Percentiles rank a stretch among this genome's conserved stretches.
Evolutionary conservation across 2,329 filamentous ascomycete species (phyloP).

Genomic region (Grosmannia serpens): DNA sequence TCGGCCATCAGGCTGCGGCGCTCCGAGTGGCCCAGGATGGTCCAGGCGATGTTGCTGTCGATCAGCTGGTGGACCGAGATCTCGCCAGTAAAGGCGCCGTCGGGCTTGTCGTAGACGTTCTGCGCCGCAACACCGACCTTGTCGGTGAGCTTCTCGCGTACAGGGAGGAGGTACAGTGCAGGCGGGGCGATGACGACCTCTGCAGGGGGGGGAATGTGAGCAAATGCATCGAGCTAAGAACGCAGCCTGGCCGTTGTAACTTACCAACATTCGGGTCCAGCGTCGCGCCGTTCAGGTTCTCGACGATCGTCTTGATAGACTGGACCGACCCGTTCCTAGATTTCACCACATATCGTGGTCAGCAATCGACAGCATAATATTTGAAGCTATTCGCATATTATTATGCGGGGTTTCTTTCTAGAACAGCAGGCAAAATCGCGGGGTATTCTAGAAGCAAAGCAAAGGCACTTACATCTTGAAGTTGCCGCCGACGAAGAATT

Average conservation of each 20-base stretch:
- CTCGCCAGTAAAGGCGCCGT: conserved; percentile 95
- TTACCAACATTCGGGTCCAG: conserved; percentile 64
- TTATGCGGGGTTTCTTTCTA: conserved; percentile 13
- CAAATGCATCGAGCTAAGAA: not conserved
- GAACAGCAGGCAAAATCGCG: conserved; percentile 12
- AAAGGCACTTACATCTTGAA: conserved; percentile 78
- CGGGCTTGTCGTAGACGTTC: conserved; percentile 95
- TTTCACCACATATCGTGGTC: not conserved
- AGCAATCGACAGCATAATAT: not conserved
- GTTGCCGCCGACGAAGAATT: conserved; percentile 97
- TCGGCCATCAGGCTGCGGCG: conserved; percentile 83
- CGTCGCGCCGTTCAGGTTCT: conserved; percentile 75
- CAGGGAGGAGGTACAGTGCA: conserved; percentile 77
- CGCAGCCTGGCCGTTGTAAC: not conserved
- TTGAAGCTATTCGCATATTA: conserved; percentile 12
- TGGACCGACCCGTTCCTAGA: conserved; percentile 83
- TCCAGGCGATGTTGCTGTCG: conserved; percentile 81
- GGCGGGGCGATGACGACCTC: conserved; percentile 95
- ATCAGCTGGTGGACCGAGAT: conserved; percentile 86
- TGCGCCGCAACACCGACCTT: conserved; percentile 82
- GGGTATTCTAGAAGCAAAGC: conserved; percentile 14
- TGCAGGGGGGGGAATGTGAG: conserved; percentile 22
- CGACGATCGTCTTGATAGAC: conserved; percentile 83
- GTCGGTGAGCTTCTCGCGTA: conserved; percentile 64
- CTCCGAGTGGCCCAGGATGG: conserved; percentile 89